phyloP scores from a whole-genome alignment of 139 green algal genomes.

The Ettlia oleoabundans region DNA sequence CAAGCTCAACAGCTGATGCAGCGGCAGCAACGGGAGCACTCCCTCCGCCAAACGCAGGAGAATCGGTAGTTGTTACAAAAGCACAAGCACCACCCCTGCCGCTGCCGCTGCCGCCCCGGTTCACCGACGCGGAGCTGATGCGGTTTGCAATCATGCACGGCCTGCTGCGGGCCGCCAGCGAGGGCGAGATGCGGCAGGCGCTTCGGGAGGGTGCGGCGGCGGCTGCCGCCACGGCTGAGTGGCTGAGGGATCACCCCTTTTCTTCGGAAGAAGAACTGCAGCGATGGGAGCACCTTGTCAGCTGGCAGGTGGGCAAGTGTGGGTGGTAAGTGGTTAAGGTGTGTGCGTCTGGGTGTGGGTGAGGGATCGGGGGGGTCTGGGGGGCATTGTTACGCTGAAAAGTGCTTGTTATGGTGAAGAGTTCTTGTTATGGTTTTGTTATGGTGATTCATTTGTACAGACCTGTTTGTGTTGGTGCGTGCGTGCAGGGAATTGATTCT shows the following conservation, averaged over 20 bases:
- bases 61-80: too few species aligned
- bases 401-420: too few species aligned
- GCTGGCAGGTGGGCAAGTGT: conserved; percentile 29
- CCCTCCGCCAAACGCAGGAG: not conserved
- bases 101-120: conserved; percentile 17
- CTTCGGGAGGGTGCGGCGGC: conserved; percentile 22
- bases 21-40: not conserved
- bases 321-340: too few species aligned
- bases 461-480: too few species aligned
- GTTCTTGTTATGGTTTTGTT: too few species aligned
- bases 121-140: conserved; percentile 44
- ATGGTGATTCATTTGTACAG: too few species aligned
- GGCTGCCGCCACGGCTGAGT: conserved; percentile 8
- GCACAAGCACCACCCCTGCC: too few species aligned
- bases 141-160: conserved; percentile 39
- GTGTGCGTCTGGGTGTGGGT: too few species aligned
- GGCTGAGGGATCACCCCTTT: conserved; percentile 37
- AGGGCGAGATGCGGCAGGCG: not conserved
- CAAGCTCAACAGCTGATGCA: not conserved
- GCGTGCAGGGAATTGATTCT: not conserved
- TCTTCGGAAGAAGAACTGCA: not conserved
- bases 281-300: conserved; percentile 33
- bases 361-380: too few species aligned
- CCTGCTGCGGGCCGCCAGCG: conserved; percentile 13
- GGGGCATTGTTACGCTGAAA: too few species aligned